A percentile compares a stretch with the other conserved stretches of the same genome.
These are phyloP conservation scores for Melampsora allii-populina DNA, from an alignment of 1,284 basidiomycete genomes.

Conservation along the genomic window DNA sequence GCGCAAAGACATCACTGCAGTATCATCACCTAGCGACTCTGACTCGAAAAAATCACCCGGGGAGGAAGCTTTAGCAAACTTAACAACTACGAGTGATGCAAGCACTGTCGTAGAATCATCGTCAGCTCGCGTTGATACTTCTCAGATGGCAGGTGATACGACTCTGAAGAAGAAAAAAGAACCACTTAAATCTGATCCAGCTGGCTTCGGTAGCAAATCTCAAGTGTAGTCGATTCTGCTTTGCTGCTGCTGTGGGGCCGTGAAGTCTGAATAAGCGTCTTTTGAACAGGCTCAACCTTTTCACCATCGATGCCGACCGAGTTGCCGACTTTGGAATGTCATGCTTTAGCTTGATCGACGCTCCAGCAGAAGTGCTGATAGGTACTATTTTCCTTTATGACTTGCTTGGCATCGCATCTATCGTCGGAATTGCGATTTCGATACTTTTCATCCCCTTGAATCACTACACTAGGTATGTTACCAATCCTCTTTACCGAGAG, in stretches of 20 bases:
- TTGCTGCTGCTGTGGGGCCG: not conserved
- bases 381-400: conserved; percentile 47
- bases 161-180: conserved; percentile 6
- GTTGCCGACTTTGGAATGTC: conserved; percentile 7
- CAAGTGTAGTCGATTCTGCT: not conserved
- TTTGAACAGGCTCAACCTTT: conserved; percentile 6
- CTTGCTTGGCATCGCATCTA: conserved; percentile 48
- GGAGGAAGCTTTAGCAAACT: not conserved
- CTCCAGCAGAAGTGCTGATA: conserved; percentile 36
- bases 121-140: not conserved
- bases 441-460: conserved; percentile 46
- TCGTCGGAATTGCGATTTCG: conserved; percentile 45
- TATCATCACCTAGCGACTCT: not conserved
- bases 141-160: not conserved
- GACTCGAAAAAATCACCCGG: not conserved
- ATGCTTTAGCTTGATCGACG: not conserved
- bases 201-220: not conserved
- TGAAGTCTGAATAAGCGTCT: not conserved
- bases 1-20: conserved; percentile 6
- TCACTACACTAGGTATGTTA: conserved; percentile 19
- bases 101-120: not conserved
- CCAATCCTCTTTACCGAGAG: not conserved
- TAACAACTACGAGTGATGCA: not conserved
- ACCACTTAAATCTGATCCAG: not conserved
- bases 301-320: conserved; percentile 2